A percentile compares a stretch with the other conserved stretches of the same genome.
Evolutionary conservation across 1,139 yeast genomes (phyloP).

Genomic region (Taphrina populina): DNA sequence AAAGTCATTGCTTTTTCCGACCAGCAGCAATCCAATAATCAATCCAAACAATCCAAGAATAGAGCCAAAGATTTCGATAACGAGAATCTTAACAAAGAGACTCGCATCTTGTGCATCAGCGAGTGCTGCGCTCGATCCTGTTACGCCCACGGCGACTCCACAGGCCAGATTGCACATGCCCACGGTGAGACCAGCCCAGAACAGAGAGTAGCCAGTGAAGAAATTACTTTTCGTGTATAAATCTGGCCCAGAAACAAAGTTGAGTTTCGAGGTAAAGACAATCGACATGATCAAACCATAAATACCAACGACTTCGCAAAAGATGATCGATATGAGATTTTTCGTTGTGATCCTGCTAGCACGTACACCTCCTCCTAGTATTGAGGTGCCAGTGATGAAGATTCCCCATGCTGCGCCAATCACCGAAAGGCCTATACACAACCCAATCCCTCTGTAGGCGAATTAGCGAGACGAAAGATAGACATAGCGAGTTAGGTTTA

Average conservation of each 20-base stretch:
- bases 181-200: conserved; percentile 98
- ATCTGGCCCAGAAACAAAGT: conserved; percentile 62
- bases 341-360: conserved; percentile 97
- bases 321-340: conserved; percentile 88
- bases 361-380: conserved; percentile 96
- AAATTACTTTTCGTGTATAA: conserved; percentile 78
- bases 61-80: conserved; percentile 92
- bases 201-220: conserved; percentile 85
- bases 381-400: conserved; percentile 90
- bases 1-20: conserved; percentile 30
- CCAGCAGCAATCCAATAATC: conserved; percentile 36
- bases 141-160: conserved; percentile 95
- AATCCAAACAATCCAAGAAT: conserved; percentile 79
- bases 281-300: conserved; percentile 97
- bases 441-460: conserved; percentile 65
- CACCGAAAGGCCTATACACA: conserved; percentile 90
- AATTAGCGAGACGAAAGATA: neutral
- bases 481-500: neutral
- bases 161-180: conserved; percentile 91
- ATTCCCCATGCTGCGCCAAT: conserved; percentile 93
- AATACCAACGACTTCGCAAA: conserved; percentile 99
- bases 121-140: conserved; percentile 97
- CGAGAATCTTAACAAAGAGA: conserved; percentile 90
- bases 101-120: conserved; percentile 97
- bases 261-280: conserved; percentile 87